Base-by-base conservation (phyloP, 169 alveolate species). In the Amoebophrya sp. region DNA sequence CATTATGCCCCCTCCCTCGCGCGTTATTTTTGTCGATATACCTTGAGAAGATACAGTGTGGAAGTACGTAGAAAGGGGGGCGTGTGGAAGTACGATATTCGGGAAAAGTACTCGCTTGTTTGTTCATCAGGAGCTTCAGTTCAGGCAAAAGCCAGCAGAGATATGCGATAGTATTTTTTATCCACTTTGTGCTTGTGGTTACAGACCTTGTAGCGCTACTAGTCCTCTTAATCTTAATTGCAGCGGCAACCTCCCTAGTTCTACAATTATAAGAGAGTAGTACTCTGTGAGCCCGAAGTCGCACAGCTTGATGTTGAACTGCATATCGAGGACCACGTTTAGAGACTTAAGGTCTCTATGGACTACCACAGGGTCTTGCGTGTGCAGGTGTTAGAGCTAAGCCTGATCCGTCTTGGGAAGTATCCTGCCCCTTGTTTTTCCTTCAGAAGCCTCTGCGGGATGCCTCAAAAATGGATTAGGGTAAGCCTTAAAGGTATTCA, bases 231-330 rank as follows among this genome's bases (percentile, higher is more conserved):
- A 18, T 12, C 65, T 6, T 12, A 47, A 47, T 47, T 47, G 65
- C 6, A 47, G 65, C 65, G 6, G n/a, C n/a, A n/a, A n/a, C n/a
- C n/a, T n/a, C n/a, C n/a, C n/a, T n/a, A n/a, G n/a, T n/a, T n/a
- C n/a, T n/a, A n/a, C n/a, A n/a, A n/a, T n/a, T n/a, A n/a, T n/a
- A n/a, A 47, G 18, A 47, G 65, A 18, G 18, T 47, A 47, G 65
- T 41, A 54, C 91, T 89, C 91, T 6, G 91, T 89, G 39, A 89
- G 33, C 77, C 91, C 91, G 36, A 89, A 89, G 91, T 89, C 91
- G 65, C 91, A 89, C 77, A 89, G 91, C 91, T 89, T 89, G 0
- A 54, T 34, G 36, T 89, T 89, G 77, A 89, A 40, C 36, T 41
- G 39, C 39, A 41, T 54, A 26, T 89, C 91, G 40, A 89, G 77